Evolutionary conservation across 495 filamentous ascomycete species (phyloP).

Genomic region (Penicillium silybi): DNA sequence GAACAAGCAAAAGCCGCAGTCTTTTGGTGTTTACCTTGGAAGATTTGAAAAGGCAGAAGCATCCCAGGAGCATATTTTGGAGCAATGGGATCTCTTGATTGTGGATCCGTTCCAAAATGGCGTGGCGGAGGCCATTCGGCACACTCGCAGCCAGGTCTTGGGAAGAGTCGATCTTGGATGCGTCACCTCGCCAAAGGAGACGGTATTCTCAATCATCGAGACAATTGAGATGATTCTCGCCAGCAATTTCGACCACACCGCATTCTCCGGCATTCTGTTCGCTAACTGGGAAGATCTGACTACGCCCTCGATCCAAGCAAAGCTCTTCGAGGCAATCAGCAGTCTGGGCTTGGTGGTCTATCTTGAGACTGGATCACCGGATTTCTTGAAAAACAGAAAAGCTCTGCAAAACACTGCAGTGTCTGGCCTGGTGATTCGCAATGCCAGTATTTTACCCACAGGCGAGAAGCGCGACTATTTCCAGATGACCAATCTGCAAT

Average conservation of each 20-base stretch:
- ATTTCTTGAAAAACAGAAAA: constrained; percentile 42
- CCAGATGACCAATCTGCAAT: constrained; percentile 34
- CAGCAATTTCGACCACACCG: constrained; percentile 26
- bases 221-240: constrained; percentile 31
- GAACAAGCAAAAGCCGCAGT: constrained; percentile 30
- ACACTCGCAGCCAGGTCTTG: constrained; percentile 26
- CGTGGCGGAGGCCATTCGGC: constrained; percentile 32
- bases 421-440: constrained; percentile 45
- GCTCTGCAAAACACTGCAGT: constrained; percentile 33
- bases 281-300: constrained; percentile 45
- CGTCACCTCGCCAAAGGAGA: constrained; percentile 24
- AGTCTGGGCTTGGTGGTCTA: constrained; percentile 43
- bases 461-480: constrained; percentile 52
- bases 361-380: constrained; percentile 45
- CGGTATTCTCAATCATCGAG: constrained; percentile 22
- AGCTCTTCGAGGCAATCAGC: constrained; percentile 32
- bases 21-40: constrained; percentile 51
- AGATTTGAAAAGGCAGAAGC: constrained; percentile 30
- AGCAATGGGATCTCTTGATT: constrained; percentile 46
- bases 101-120: constrained; percentile 43
- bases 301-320: constrained; percentile 28
- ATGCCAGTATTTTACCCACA: constrained; percentile 45
- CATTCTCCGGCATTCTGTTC: constrained; percentile 46
- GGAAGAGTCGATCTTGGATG: constrained; percentile 41
- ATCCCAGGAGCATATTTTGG: constrained; percentile 31